Base-by-base conservation (phyloP, 495 filamentous ascomycete genomes). In the Thermothielavioides terrestris region DNA sequence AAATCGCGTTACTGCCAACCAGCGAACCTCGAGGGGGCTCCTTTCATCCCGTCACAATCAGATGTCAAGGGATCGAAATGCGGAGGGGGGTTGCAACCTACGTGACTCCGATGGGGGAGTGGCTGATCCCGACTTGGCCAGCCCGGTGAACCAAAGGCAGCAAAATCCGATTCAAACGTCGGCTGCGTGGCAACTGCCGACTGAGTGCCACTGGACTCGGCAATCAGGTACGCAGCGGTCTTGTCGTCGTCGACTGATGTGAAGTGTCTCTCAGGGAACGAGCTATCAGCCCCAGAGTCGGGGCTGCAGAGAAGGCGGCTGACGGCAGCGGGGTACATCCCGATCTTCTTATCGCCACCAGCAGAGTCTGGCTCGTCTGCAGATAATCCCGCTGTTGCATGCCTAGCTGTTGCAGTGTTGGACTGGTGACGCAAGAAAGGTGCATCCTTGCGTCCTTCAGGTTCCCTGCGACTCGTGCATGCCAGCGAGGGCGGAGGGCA, bases 181-280 rank as follows among this genome's bases (percentile, higher is more conserved):
- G 38, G 44, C 15, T n/a, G 17, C 9, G 48, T 49, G 17, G 32
- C 12, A 17, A 23, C 35, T 8, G 46, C 17, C 14, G 48, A 34
- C 21, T 54, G 31, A 32, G 49, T 15, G 36, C 39, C 45, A 3
- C 25, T 27, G 42, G 43, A 26, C 9, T 25, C 49, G 26, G 48
- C 38, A 46, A 11, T 28, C 10, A 45, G 23, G 27, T 43, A 35
- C 9, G 22, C 27, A n/a, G n/a, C n/a, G 14, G 31, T 12, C 15
- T 49, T 46, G 12, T 54, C 55, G 31, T 60, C 54, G 30, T 28
- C 31, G 25, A 3, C 12, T 4, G 36, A 42, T 26, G 49, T 31
- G 15, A 61, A 46, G 30, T 61, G 55, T 27, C 58, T 50, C 38
- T 61, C 58, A 1, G 59, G 59, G 42, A 62, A 62, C 14, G 59